A percentile compares a stretch with the other conserved stretches of the same genome.
phyloP scores from a whole-genome alignment of 148 eudicot species.

The Amaranthus cruentus region DNA sequence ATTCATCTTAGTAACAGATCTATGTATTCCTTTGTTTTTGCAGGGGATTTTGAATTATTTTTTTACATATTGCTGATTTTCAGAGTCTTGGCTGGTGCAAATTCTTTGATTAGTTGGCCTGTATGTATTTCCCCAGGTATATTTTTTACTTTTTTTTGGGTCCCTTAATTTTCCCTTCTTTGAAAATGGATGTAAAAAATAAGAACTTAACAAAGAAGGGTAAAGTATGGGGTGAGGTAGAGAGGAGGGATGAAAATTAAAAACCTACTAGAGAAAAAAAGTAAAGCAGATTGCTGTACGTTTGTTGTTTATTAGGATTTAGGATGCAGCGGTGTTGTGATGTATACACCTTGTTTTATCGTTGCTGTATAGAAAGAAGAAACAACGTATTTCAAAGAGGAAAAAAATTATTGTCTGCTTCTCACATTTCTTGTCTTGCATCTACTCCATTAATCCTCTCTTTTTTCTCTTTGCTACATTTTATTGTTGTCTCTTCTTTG shows the following conservation, averaged over 20 bases:
- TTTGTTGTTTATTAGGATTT: conserved; percentile 3
- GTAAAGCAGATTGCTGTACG: conserved; percentile 21
- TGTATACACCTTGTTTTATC: conserved; percentile 25
- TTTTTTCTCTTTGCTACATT: not conserved
- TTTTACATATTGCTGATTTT: conserved; percentile 17
- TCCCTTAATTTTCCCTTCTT: conserved; percentile 3
- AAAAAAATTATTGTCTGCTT: conserved; percentile 6
- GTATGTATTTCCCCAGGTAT: conserved; percentile 31
- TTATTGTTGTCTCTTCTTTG: too few species aligned
- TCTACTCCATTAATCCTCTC: not conserved
- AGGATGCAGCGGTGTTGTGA: conserved; percentile 24
- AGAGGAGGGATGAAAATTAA: not conserved
- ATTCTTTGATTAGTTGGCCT: conserved; percentile 26
- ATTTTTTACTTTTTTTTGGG: conserved; percentile 3
- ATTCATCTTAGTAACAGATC: not conserved
- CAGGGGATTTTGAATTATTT: conserved; percentile 18
- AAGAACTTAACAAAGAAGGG: conserved; percentile 23
- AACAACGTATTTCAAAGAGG: conserved; percentile 21
- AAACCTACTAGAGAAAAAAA: not conserved
- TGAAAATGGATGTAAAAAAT: conserved; percentile 35
- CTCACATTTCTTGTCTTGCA: not conserved
- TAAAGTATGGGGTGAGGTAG: conserved; percentile 8
- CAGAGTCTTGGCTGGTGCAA: conserved; percentile 23
- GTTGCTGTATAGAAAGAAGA: conserved; percentile 25
- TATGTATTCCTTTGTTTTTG: conserved; percentile 11